Percentiles rank a stretch among this genome's conserved stretches.
phyloP scores from a whole-genome alignment of 1,284 basidiomycete genomes.

The Cutaneotrichosporon cutaneum region DNA sequence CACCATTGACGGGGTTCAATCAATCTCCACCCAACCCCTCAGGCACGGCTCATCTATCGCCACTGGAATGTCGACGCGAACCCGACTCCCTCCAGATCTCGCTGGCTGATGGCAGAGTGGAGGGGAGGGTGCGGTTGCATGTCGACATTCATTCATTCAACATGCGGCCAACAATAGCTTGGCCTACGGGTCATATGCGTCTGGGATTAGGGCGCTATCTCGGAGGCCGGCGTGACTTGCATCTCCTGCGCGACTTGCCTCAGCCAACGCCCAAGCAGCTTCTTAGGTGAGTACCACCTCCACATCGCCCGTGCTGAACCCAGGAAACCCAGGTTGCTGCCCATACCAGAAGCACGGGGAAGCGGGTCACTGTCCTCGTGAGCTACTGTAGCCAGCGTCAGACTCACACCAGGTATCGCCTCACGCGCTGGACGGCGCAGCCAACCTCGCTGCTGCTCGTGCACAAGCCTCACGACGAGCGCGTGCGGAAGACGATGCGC shows the following conservation, averaged over 20 bases:
- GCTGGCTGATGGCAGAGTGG: not conserved
- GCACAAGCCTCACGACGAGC: constrained; percentile 55
- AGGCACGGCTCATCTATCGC: not conserved
- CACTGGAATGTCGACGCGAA: not conserved
- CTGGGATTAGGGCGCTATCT: not conserved
- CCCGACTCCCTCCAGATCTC: not conserved
- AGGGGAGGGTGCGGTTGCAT: too few species aligned
- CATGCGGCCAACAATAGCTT: not conserved
- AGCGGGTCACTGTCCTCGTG: not conserved
- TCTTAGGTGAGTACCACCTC: constrained; percentile 26
- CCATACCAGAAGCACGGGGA: constrained; percentile 5
- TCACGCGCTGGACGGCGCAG: constrained; percentile 38
- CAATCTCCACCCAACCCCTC: not conserved
- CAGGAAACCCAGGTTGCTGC: constrained; percentile 18
- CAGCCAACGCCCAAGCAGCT: constrained; percentile 24
- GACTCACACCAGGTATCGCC: constrained; percentile 28
- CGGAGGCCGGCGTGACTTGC: constrained; percentile 20
- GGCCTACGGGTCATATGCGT: not conserved
- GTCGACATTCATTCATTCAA: not conserved
- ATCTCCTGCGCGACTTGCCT: constrained; percentile 35
- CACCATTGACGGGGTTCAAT: not conserved
- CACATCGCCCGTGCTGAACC: constrained; percentile 16
- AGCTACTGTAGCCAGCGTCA: not conserved
- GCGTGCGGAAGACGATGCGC: constrained; percentile 52
- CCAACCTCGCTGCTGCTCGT: constrained; percentile 55